A percentile compares a stretch with the other conserved stretches of the same genome.
Conservation (phyloP, 495 filamentous ascomycete species). For the Rostrohypoxylon terebratum region DNA sequence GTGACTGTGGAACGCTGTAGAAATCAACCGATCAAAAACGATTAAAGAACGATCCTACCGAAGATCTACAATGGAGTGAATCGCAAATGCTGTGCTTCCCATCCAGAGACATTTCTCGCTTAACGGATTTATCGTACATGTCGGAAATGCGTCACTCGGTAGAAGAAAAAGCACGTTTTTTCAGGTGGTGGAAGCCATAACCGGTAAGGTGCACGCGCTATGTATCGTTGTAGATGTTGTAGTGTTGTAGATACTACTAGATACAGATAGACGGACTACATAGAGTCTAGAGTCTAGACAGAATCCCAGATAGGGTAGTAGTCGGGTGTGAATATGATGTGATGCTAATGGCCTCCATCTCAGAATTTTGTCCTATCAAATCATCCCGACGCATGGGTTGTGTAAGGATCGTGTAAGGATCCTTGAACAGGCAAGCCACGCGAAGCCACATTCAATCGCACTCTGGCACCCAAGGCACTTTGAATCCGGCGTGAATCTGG, state of each 20-base stretch:
- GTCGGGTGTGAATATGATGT: constrained; percentile 35
- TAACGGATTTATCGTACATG: constrained; percentile 35
- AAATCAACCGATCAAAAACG: neutral
- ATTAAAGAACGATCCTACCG: neutral
- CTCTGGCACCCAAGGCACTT: neutral
- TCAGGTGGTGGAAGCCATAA: constrained; percentile 12
- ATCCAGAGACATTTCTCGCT: constrained; percentile 29
- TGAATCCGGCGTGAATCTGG: neutral
- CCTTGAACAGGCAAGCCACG: constrained; percentile 4
- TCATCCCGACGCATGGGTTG: constrained; percentile 33
- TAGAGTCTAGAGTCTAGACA: too few relatives aligned
- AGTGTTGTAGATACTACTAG: too few relatives aligned
- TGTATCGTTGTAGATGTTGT: too few relatives aligned
- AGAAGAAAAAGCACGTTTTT: constrained; percentile 12
- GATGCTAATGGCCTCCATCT: constrained; percentile 23
- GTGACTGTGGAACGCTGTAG: constrained; percentile 5
- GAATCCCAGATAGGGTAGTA: constrained; percentile 42
- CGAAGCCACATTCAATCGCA: constrained; percentile 12
- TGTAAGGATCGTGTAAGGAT: neutral
- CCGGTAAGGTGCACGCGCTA: constrained; percentile 20
- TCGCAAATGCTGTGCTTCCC: constrained; percentile 19
- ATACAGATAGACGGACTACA: constrained; percentile 5
- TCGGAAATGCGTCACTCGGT: constrained; percentile 38
- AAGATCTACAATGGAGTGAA: constrained; percentile 4
- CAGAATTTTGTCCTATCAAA: constrained; percentile 21